Conservation (phyloP, 164 flowering plant species). For the Echeveria elegans region DNA sequence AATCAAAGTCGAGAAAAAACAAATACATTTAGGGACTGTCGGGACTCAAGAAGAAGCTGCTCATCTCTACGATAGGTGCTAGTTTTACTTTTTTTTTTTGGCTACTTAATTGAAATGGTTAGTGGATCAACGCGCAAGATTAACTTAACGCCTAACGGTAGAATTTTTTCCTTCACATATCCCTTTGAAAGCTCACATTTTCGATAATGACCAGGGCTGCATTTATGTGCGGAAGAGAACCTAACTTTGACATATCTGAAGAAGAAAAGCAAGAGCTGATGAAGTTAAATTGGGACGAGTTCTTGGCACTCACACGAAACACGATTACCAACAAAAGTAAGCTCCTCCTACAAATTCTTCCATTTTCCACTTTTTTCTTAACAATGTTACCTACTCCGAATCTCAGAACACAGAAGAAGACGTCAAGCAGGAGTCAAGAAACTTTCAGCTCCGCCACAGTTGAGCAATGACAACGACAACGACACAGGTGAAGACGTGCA, state of each 20-base stretch:
- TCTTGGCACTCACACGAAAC: conserved; percentile 65
- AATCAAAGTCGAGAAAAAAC: conserved; percentile 92
- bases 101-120: not conserved
- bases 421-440: conserved; percentile 24
- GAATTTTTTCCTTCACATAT: no score
- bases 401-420: conserved; percentile 54
- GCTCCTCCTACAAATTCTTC: no score
- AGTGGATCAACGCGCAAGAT: no score
- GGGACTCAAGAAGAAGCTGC: no score
- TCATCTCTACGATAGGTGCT: conserved; percentile 94
- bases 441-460: conserved; percentile 19
- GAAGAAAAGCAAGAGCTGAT: no score
- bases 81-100: not conserved
- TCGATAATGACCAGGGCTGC: no score
- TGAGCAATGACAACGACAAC: conserved; percentile 26
- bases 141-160: no score
- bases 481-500: no score
- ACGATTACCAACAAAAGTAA: conserved; percentile 72
- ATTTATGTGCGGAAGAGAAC: no score
- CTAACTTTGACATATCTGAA: no score
- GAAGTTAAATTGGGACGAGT: conserved; percentile 72
- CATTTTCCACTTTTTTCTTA: not conserved
- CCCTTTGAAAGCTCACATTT: not conserved
- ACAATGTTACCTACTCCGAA: not conserved
- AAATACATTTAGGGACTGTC: no score